phyloP scores from a whole-genome alignment of 805 yeast species.

The Metschnikowia vanudenii region DNA sequence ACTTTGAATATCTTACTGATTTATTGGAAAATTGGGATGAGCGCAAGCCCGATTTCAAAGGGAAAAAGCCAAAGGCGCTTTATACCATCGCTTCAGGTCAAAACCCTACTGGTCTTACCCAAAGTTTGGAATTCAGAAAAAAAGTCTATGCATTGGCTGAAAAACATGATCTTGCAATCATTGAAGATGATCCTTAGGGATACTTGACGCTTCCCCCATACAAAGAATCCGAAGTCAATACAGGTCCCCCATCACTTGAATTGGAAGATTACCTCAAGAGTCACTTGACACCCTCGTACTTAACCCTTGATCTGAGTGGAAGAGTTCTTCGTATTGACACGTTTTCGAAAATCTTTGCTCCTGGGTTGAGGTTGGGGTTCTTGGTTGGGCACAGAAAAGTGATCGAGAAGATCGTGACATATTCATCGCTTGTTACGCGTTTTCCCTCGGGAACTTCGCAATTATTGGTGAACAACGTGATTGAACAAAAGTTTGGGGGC shows the following conservation, averaged over 20 bases:
- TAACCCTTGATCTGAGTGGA: slow-evolving; percentile 19
- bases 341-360: slow-evolving; percentile 22
- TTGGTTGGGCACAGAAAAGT: slow-evolving; percentile 20
- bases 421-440: slow-evolving; percentile 21
- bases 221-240: slow-evolving; percentile 8
- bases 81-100: slow-evolving; percentile 22
- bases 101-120: slow-evolving; percentile 23
- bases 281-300: slow-evolving; percentile 18
- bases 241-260: slow-evolving; percentile 9
- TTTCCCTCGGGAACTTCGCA: slow-evolving; percentile 22
- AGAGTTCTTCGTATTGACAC: slow-evolving; percentile 22
- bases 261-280: slow-evolving; percentile 15
- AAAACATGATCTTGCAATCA: slow-evolving; percentile 19
- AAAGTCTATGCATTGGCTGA: slow-evolving; percentile 18
- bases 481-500: slow-evolving; percentile 19
- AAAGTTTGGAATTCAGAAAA: slow-evolving; percentile 16
- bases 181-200: slow-evolving; percentile 23
- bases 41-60: slow-evolving; percentile 43
- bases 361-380: slow-evolving; percentile 22
- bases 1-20: slow-evolving; percentile 47
- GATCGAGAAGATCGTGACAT: slow-evolving; percentile 15
- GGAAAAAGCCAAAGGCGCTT: slow-evolving; percentile 49
- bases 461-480: slow-evolving; percentile 17
- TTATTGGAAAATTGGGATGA: slow-evolving; percentile 57
- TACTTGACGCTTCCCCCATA: slow-evolving; percentile 20